phyloP scores from a whole-genome alignment of 2,329 filamentous ascomycete genomes.

The Microsporum audouinii region DNA sequence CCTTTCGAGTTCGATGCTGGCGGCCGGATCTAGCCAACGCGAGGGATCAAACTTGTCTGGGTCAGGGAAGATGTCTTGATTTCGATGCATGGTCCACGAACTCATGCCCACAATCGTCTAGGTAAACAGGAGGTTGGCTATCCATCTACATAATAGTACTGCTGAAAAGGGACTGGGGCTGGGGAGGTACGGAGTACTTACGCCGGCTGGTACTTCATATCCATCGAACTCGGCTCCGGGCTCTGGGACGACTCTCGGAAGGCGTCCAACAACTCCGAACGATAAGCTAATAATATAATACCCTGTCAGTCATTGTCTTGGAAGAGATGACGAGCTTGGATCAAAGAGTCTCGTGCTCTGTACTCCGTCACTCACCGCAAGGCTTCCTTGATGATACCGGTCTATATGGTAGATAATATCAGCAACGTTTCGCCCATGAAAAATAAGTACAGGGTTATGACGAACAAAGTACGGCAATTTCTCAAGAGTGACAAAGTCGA shows the following conservation, averaged over 20 bases:
- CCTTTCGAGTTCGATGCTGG: conserved; percentile 14
- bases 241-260: conserved; percentile 26
- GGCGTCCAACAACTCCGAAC: conserved; percentile 24
- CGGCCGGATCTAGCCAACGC: conserved; percentile 8
- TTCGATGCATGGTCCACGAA: conserved; percentile 11
- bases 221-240: conserved; percentile 23
- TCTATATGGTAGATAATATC: conserved; percentile 13
- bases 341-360: too few relatives aligned
- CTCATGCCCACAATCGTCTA: conserved; percentile 9
- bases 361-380: conserved; percentile 19
- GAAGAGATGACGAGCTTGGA: neutral
- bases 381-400: conserved; percentile 28
- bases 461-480: conserved; percentile 4
- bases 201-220: conserved; percentile 24
- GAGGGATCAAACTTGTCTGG: conserved; percentile 11
- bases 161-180: neutral
- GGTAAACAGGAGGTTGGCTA: neutral
- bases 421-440: neutral
- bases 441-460: conserved; percentile 1
- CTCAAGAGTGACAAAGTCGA: conserved; percentile 17
- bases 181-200: conserved; percentile 9
- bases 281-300: conserved; percentile 17
- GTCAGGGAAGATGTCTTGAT: conserved; percentile 9
- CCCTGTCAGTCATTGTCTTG: neutral
- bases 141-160: neutral